phyloP scores from a whole-genome alignment of 2,329 filamentous ascomycete species.

The Ramularia endophylla region DNA sequence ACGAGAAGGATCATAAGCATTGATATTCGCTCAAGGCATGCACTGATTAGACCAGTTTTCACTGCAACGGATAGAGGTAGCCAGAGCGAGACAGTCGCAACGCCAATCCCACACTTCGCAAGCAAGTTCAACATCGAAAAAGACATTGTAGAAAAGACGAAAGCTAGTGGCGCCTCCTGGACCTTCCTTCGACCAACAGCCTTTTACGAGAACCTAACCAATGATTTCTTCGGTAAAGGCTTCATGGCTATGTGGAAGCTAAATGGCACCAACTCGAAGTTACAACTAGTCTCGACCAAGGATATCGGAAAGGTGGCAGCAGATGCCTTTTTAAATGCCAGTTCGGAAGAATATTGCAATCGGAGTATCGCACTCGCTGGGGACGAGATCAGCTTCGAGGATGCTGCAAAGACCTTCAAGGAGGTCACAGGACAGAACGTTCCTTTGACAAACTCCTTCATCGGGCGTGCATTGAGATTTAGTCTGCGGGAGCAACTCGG shows the following conservation, averaged over 20 bases:
- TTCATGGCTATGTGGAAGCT: slow-evolving; percentile 43
- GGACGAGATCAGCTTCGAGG: slow-evolving; percentile 45
- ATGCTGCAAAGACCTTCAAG: slow-evolving; percentile 43
- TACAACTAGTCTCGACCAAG: slow-evolving; percentile 36
- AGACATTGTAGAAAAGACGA: slow-evolving; percentile 47
- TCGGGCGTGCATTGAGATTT: slow-evolving; percentile 38
- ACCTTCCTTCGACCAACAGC: slow-evolving; percentile 57
- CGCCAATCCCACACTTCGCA: slow-evolving; percentile 56
- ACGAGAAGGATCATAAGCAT: too few species aligned
- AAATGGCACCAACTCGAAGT: slow-evolving; percentile 11
- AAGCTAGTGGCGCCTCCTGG: slow-evolving; percentile 47
- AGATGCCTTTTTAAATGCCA: slow-evolving; percentile 41
- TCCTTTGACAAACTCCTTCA: slow-evolving; percentile 38
- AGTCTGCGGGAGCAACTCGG: slow-evolving; percentile 32
- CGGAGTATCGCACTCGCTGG: slow-evolving; percentile 46
- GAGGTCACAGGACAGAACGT: slow-evolving; percentile 40
- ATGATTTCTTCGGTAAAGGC: slow-evolving; percentile 43
- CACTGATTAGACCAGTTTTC: too few species aligned
- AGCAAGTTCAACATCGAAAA: slow-evolving; percentile 57
- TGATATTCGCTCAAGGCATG: too few species aligned
- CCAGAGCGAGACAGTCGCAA: slow-evolving; percentile 48
- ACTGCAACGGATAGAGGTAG: slow-evolving; percentile 53
- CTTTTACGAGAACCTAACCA: slow-evolving; percentile 56
- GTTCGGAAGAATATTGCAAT: slow-evolving; percentile 37
- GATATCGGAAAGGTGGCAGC: slow-evolving; percentile 47